Conservation (phyloP, 139 green algal genomes). For the Micractinium conductrix region DNA sequence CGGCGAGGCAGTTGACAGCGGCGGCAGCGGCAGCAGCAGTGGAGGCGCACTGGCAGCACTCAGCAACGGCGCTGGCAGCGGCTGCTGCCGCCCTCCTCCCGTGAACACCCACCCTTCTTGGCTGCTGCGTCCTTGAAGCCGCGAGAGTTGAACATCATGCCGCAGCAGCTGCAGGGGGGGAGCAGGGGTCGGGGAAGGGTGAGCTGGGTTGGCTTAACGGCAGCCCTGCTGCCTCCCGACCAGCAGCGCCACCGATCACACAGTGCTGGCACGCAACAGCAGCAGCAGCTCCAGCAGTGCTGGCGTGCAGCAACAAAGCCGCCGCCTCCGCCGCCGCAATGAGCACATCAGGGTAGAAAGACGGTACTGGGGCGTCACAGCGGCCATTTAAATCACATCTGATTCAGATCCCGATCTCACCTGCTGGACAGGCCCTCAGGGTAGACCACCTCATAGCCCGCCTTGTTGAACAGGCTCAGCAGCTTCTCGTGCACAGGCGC, state of each 20-base stretch:
- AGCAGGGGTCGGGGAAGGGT: neutral
- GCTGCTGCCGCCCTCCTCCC: too few relatives aligned
- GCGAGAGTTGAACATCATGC: slow-evolving; percentile 96
- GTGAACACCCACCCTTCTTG: too few relatives aligned
- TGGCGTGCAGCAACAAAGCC: neutral
- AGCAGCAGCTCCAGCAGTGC: neutral
- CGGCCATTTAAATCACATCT: too few relatives aligned
- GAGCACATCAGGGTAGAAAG: too few relatives aligned
- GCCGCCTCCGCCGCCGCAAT: too few relatives aligned
- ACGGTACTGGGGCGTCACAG: too few relatives aligned
- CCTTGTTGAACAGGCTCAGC: slow-evolving; percentile 91
- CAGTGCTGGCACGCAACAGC: neutral
- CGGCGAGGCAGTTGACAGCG: too few relatives aligned
- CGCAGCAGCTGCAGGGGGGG: slow-evolving; percentile 74
- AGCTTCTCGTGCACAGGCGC: slow-evolving; percentile 90
- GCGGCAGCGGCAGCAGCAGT: too few relatives aligned
- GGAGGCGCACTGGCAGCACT: too few relatives aligned
- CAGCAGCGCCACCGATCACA: neutral
- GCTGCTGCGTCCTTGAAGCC: slow-evolving; percentile 88
- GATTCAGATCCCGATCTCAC: too few relatives aligned
- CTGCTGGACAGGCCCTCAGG: slow-evolving; percentile 70
- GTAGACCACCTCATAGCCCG: slow-evolving; percentile 82
- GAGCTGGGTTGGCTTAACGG: neutral
- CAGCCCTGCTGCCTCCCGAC: too few relatives aligned
- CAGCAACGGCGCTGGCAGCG: too few relatives aligned